Evolutionary conservation across 2,329 filamentous ascomycete species (phyloP), one percentile per base, ranked within the genome.

Genomic region (Exophiala phaeomuriformis): DNA sequence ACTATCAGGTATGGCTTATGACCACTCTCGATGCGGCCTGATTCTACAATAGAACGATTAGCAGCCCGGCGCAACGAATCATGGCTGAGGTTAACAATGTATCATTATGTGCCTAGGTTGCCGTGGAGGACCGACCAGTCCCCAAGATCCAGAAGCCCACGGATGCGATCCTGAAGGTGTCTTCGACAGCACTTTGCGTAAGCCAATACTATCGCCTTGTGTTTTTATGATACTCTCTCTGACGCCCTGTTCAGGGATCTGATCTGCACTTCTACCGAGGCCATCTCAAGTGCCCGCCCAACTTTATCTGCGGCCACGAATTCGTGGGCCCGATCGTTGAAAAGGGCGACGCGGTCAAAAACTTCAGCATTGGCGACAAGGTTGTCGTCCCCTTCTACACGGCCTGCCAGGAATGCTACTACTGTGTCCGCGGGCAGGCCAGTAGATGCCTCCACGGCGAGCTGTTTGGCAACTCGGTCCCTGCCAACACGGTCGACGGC

Each of bases 221-320:
- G 7, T 9, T 31, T 32, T 12, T 40, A 27, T 9, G 28, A n/a
- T 10, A 30, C 39, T 19, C 19, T 19, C 19, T 19, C 19, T 19
- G 30, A 28, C 30, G 29, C 19, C 30, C 48, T 78, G 39, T 35
- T 35, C 8, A 78, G 63, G 77, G 77, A 29, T 76, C 74, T 0
- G 78, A 82, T 61, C 66, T 82, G 9, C 79, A 82, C 61, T 81
- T 81, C 58, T 66, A 72, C 55, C 75, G 77, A 52, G 78, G 78
- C n/a, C 71, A 81, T 59, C 69, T 77, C 0, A 76, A 72, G 1
- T 73, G 71, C 44, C 58, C 70, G 3, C 66, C 70, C 0, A 75
- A 77, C 10, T 70, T 71, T 1, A 69, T 79, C 3, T 68, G 80
- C 0, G 78, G 78, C n/a, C 77, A 81, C 56, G 77, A 81, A 60